phyloP scores from a whole-genome alignment of 495 filamentous ascomycete species.

The Aspergillus olivimuriae region DNA sequence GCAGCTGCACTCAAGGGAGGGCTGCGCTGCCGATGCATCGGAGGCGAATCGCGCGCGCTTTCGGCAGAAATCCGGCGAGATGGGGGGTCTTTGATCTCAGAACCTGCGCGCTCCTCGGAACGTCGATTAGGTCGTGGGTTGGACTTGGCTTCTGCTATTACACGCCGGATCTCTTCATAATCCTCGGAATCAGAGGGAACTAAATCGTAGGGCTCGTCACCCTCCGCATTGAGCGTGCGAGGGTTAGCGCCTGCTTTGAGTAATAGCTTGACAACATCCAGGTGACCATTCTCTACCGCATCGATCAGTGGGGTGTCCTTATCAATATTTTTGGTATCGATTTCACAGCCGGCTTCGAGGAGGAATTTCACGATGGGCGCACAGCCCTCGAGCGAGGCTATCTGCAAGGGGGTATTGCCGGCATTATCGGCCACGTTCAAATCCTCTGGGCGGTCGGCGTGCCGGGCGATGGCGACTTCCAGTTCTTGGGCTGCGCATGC shows the following conservation, averaged over 20 bases:
- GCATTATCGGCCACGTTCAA: slow-evolving; percentile 88
- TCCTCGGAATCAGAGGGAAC: slow-evolving; percentile 65
- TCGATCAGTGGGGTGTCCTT: slow-evolving; percentile 92
- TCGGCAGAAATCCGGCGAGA: slow-evolving; percentile 60
- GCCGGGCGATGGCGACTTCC: slow-evolving; percentile 59
- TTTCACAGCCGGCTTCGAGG: slow-evolving; percentile 72
- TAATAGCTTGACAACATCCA: slow-evolving; percentile 82
- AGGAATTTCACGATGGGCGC: slow-evolving; percentile 67
- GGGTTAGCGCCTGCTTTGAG: slow-evolving; percentile 85
- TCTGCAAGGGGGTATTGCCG: slow-evolving; percentile 88
- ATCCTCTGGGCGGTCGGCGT: slow-evolving; percentile 74
- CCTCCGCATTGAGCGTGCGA: slow-evolving; percentile 75
- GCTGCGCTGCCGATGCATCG: slow-evolving; percentile 38
- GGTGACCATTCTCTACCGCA: slow-evolving; percentile 88
- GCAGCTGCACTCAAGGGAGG: slow-evolving; percentile 35
- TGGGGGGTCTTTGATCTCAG: slow-evolving; percentile 51
- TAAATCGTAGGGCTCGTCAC: slow-evolving; percentile 80
- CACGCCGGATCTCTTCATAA: slow-evolving; percentile 48
- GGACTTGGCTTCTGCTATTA: slow-evolving; percentile 41
- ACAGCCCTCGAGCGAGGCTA: slow-evolving; percentile 77
- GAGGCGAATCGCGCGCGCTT: slow-evolving; percentile 60
- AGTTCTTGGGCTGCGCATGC: slow-evolving; percentile 74
- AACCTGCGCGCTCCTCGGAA: slow-evolving; percentile 53
- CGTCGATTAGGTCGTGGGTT: slow-evolving; percentile 46
- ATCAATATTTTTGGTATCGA: slow-evolving; percentile 73